Conservation (phyloP, 768 basidiomycete genomes). For the Tulasnella calospora region DNA sequence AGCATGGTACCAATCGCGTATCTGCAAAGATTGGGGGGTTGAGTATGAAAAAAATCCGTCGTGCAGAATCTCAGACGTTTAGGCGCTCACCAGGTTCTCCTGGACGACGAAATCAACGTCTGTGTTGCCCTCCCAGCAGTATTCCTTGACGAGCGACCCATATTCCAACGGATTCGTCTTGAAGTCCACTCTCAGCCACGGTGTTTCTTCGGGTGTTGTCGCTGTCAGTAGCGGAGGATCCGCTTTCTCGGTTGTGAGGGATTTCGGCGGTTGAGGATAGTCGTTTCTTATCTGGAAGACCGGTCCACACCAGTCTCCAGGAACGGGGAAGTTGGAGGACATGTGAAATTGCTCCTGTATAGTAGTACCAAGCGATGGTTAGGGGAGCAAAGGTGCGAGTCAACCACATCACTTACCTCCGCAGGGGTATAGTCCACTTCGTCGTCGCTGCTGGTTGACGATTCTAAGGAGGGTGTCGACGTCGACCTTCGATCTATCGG, state of each 20-base stretch:
- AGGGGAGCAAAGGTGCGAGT: no score
- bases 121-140: slow-evolving; percentile 19
- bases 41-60: background rate
- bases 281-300: slow-evolving; percentile 11
- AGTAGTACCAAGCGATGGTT: no score
- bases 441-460: no score
- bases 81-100: background rate
- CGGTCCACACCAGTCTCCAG: background rate
- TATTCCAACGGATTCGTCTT: slow-evolving; percentile 2
- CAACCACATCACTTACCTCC: no score
- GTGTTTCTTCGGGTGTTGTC: background rate
- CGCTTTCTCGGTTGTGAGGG: no score
- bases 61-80: background rate
- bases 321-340: slow-evolving; percentile 6
- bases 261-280: background rate
- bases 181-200: slow-evolving; percentile 17
- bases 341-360: slow-evolving; percentile 11
- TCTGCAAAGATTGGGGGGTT: background rate
- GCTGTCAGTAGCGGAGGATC: no score
- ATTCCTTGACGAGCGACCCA: background rate
- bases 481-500: no score
- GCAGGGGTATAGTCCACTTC: no score
- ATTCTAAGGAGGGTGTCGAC: no score
- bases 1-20: slow-evolving; percentile 5
- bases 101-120: background rate